Base-by-base conservation (phyloP, 345 rosid genomes). In the Heritiera littoralis region DNA sequence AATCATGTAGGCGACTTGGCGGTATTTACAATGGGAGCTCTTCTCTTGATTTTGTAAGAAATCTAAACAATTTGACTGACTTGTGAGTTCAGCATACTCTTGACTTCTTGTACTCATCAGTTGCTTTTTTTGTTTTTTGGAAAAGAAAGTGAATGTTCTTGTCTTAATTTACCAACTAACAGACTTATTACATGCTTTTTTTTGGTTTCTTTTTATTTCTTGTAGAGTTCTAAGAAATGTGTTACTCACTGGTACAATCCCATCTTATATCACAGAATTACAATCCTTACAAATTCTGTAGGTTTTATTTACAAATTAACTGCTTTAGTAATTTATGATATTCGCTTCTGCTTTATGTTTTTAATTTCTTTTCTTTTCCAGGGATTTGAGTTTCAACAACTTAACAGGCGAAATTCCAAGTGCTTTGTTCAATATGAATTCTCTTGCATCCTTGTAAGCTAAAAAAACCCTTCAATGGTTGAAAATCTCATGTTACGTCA, bases 21-120 rank as follows among this genome's bases (percentile, higher is more conserved):
- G 92, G 82, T 73, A 80, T 92, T 78, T 79, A 88, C 52, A 84
- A 86, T 78, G 86, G 83, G 63, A 81, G 77, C 79, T 85, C 92
- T 65, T 84, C 93, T 40, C 79, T 92, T 72, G 85, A 79, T 5
- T 89, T 92, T 71, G 79, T 92, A 17, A 79, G 32, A 67, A 20
- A 81, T 69, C 65, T 92, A 90, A 64, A 64, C 45, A 64, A 64
- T 9, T 32, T 64, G 48, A 73, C 72, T 8, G 70, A 68, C 77
- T 79, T 88, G 91, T 88, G 81, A 86, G 88, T 58, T 51, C 2
- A 72, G 7, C 13, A 18, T 58, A 55, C 18, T 59, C 38, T 23
- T 23, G 3, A 28, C 10, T 48, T 64, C 17, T 20, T 40, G 32
- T 28, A 13, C 8, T 41, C 56, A 0, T 80, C 2, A 23, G 28